Conservation (phyloP, 1,139 yeast genomes). For the Yamadazyma triangularis region DNA sequence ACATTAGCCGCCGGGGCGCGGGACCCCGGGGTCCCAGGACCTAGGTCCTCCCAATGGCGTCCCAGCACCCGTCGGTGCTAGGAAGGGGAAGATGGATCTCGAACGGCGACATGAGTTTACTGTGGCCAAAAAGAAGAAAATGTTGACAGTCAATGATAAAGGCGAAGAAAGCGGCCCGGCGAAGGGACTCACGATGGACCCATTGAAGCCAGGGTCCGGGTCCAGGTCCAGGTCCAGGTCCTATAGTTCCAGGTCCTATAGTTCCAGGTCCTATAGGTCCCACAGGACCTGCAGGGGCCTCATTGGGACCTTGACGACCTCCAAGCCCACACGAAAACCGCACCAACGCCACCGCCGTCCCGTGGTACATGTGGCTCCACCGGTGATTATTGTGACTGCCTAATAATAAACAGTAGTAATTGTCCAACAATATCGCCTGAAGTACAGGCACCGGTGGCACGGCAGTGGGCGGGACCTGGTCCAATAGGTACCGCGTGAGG, state of each 20-base stretch:
- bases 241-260: constrained; percentile 15
- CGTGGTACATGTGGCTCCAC: constrained; percentile 24
- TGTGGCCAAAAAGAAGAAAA: constrained; percentile 20
- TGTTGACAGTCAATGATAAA: constrained; percentile 28
- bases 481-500: no score
- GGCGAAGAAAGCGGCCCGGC: constrained; percentile 24
- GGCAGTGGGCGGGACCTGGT: no score
- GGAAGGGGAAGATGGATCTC: constrained; percentile 37
- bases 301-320: no score
- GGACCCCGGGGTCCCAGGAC: no score
- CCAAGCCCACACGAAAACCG: constrained; percentile 21
- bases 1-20: no score
- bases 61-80: constrained; percentile 35
- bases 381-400: constrained; percentile 20
- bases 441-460: no score
- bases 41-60: no score
- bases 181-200: constrained; percentile 23
- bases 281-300: no score
- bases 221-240: background rate
- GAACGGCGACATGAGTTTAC: constrained; percentile 22
- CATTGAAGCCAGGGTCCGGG: constrained; percentile 19
- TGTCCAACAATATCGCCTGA: constrained; percentile 19
- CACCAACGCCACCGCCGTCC: constrained; percentile 21
- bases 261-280: no score
- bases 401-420: constrained; percentile 16